Base-by-base conservation (phyloP, 2,329 filamentous ascomycete genomes). In the Knufia petricola region DNA sequence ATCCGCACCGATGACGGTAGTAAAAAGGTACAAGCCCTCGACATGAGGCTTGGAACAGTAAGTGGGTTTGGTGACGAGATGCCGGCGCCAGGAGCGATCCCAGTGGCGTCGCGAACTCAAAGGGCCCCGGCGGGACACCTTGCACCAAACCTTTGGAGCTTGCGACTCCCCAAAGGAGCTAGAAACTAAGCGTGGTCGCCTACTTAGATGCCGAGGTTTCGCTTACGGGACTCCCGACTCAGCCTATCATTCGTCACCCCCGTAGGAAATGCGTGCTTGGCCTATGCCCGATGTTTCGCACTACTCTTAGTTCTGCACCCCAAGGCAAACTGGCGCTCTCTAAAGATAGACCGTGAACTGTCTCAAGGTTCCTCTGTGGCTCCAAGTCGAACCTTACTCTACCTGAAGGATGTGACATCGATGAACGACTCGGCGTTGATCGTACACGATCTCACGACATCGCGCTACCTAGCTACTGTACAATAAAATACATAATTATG, bases 241-340 rank as follows among this genome's bases (percentile, higher is more conserved):
- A 30, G 28, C 15, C 15, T 36, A 4, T n/a, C 15, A 36, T 36
- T 36, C 32, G 32, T 36, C 32, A 17, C 15, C 32, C 6, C 13
- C 32, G 6, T 8, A n/a, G 32, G 15, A 17, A 6, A n/a, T 13
- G 32, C 65, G 77, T 80, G 61, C 67, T 69, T 41, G 60, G 59
- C 61, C 76, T 28, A 12, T 28, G 12, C 26, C 6, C 26, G 26
- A 28, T 28, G 6, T 12, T 28, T 28, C 12, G 26, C 26, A 28
- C 26, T n/a, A n/a, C n/a, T n/a, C n/a, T n/a, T n/a, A n/a, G n/a
- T n/a, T n/a, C n/a, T n/a, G n/a, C n/a, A n/a, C n/a, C n/a, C n/a
- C n/a, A n/a, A n/a, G n/a, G n/a, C n/a, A n/a, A n/a, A n/a, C n/a
- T n/a, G n/a, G n/a, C n/a, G n/a, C n/a, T n/a, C n/a, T n/a, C n/a